phyloP scores from a whole-genome alignment of 208 protist species.

The Phytomonas sp. region DNA sequence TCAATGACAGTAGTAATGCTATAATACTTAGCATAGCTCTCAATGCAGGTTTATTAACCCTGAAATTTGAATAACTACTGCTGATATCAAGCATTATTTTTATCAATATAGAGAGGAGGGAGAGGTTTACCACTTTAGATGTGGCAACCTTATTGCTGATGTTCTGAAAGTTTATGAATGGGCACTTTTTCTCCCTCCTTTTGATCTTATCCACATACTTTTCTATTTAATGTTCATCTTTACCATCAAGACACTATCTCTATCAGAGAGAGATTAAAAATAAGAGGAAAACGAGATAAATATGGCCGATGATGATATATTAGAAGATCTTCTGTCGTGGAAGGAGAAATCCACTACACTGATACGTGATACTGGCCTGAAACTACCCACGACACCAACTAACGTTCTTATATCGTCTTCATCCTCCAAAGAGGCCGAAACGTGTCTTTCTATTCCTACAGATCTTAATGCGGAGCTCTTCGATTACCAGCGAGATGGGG shows the following conservation, averaged over 20 bases:
- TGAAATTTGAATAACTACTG: neutral
- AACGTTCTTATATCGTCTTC: neutral
- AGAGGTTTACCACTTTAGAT: neutral
- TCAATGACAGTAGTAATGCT: neutral
- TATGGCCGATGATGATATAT: conserved; percentile 40
- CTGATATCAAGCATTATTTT: neutral
- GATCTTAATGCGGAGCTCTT: conserved; percentile 65
- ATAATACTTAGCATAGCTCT: neutral
- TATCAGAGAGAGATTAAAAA: neutral
- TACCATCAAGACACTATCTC: neutral
- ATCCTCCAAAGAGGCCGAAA: neutral
- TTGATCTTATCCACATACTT: neutral
- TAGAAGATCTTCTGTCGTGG: conserved; percentile 70
- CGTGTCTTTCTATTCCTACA: conserved; percentile 12
- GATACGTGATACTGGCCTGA: neutral
- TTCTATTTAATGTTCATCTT: neutral
- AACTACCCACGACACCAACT: neutral
- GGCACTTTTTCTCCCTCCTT: neutral
- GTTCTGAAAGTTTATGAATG: neutral
- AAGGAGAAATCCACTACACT: conserved; percentile 8
- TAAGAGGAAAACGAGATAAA: neutral
- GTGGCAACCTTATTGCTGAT: neutral
- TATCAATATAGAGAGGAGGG: neutral
- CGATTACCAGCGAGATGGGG: conserved; percentile 88
- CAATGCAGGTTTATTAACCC: neutral